Conservation (phyloP, 2,329 filamentous ascomycete genomes). For the Thelonectria discophora region DNA sequence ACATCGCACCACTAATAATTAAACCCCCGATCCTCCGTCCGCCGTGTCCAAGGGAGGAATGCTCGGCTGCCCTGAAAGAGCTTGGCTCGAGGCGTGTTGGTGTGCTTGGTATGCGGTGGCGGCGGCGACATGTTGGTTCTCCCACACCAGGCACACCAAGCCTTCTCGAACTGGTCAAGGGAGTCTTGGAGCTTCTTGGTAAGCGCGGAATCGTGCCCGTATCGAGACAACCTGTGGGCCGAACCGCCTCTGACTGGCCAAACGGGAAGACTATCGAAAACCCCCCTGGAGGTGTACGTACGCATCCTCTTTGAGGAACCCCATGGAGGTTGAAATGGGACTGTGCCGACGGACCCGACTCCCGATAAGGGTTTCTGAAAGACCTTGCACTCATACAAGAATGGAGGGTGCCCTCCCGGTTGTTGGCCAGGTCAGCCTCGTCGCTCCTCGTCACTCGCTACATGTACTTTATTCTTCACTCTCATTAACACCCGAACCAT, state of each 20-base stretch:
- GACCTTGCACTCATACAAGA: not conserved
- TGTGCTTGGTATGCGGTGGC: not conserved
- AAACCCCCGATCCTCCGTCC: not conserved
- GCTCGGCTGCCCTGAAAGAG: not conserved
- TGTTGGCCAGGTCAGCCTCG: constrained; percentile 6
- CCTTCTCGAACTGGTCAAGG: not conserved
- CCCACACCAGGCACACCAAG: not conserved
- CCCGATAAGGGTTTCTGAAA: constrained; percentile 4
- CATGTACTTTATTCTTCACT: constrained; percentile 1
- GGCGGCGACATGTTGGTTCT: not conserved
- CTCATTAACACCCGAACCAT: constrained; percentile 30
- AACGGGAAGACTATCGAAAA: not conserved
- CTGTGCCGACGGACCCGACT: constrained; percentile 3
- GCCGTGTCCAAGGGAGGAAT: not conserved
- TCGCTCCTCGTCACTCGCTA: not conserved
- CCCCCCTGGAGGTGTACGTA: not conserved
- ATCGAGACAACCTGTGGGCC: constrained; percentile 11
- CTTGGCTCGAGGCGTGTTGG: not conserved
- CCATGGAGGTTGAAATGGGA: not conserved
- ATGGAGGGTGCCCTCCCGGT: not conserved
- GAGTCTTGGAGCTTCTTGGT: not conserved
- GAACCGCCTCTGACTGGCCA: constrained; percentile 5
- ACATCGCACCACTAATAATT: constrained; percentile 1
- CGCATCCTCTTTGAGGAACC: not conserved
- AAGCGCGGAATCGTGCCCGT: constrained; percentile 6